A percentile compares a stretch with the other conserved stretches of the same genome.
phyloP scores from a whole-genome alignment of 768 basidiomycete genomes.

The Trichaptum fuscoviolaceum region DNA sequence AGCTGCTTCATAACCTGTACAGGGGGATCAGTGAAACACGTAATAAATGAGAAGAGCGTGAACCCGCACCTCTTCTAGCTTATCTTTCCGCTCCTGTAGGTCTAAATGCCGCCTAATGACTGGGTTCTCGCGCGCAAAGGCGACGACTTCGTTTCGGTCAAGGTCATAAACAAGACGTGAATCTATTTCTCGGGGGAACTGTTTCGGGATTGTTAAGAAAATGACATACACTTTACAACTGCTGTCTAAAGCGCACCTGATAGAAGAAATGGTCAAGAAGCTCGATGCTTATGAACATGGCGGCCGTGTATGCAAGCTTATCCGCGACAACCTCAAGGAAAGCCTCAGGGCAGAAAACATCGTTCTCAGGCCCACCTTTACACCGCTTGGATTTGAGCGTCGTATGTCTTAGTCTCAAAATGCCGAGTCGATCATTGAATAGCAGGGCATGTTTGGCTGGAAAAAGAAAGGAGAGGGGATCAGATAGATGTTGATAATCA shows the following conservation, averaged over 20 bases:
- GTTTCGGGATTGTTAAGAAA: slow-evolving; percentile 5
- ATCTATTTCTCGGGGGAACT: slow-evolving; percentile 99
- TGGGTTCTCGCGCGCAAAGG: slow-evolving; percentile 96
- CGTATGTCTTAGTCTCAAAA: slow-evolving; percentile 80
- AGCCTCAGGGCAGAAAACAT: slow-evolving; percentile 90
- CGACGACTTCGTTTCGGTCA: slow-evolving; percentile 82
- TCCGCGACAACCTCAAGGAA: slow-evolving; percentile 97
- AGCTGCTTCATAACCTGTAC: slow-evolving; percentile 90
- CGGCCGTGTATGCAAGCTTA: slow-evolving; percentile 91
- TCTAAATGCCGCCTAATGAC: slow-evolving; percentile 82
- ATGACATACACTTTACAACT: background rate
- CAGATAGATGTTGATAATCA: slow-evolving; percentile 8
- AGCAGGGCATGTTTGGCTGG: slow-evolving; percentile 90
- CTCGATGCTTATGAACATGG: slow-evolving; percentile 99
- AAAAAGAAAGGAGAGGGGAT: slow-evolving; percentile 13
- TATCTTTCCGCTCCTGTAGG: slow-evolving; percentile 94
- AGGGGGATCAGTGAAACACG: slow-evolving; percentile 9
- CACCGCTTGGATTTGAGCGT: slow-evolving; percentile 90
- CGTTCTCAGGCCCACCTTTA: slow-evolving; percentile 78
- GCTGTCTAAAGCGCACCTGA: slow-evolving; percentile 49
- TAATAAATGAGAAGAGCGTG: background rate
- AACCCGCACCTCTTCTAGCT: slow-evolving; percentile 79
- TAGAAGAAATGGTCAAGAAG: slow-evolving; percentile 98
- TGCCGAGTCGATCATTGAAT: slow-evolving; percentile 72
- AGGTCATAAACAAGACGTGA: slow-evolving; percentile 88